Conservation (phyloP, 306 rosid genomes). For the Vachellia collinsii region DNA sequence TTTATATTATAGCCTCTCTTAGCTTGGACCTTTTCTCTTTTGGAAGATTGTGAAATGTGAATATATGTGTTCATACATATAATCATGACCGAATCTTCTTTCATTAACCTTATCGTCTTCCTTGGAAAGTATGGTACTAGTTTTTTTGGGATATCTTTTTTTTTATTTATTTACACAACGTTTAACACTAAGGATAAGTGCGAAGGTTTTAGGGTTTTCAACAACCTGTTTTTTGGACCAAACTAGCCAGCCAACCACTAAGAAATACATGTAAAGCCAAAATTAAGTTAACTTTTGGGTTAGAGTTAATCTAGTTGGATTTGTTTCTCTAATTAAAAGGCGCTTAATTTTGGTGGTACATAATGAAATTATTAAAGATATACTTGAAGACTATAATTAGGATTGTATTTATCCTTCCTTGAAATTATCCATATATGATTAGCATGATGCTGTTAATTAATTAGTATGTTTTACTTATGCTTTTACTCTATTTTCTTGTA, state of each 20-base stretch:
- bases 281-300: neutral
- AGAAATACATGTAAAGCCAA: constrained; percentile 1
- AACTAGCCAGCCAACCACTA: neutral
- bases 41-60: constrained; percentile 28
- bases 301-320: neutral
- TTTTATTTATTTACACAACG: neutral
- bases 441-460: neutral
- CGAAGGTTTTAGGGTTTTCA: constrained; percentile 3
- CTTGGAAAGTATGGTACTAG: constrained; percentile 6
- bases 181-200: constrained; percentile 39
- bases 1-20: neutral
- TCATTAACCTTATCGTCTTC: constrained; percentile 41
- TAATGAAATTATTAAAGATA: neutral
- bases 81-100: constrained; percentile 27
- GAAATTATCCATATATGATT: neutral
- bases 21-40: constrained; percentile 3
- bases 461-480: neutral
- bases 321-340: neutral
- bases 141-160: neutral
- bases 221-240: constrained; percentile 1
- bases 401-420: neutral
- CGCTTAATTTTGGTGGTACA: neutral
- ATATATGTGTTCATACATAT: constrained; percentile 8
- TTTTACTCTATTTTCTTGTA: no score
- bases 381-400: neutral